Percentiles rank a stretch among this genome's conserved stretches.
Evolutionary conservation across 495 filamentous ascomycete species (phyloP).

Genomic region (Tricharina praecox): DNA sequence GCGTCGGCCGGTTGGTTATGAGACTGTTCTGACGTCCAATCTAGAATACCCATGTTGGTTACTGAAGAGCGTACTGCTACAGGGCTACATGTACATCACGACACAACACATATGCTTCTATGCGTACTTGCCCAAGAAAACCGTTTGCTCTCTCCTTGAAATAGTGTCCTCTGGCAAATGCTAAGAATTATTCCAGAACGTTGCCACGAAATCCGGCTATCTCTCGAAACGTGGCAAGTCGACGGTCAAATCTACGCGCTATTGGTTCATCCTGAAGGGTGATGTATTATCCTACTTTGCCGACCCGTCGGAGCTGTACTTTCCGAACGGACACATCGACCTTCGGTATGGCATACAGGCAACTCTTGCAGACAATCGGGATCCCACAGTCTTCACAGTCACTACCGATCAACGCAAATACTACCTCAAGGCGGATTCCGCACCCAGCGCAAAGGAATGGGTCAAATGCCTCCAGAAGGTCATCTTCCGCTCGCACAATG

Average conservation of each 20-base stretch:
- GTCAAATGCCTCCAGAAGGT: constrained; percentile 85
- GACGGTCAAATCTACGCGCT: constrained; percentile 77
- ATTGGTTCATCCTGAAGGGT: constrained; percentile 92
- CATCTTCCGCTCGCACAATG: constrained; percentile 90
- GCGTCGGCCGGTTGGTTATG: background rate
- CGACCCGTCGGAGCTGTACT: constrained; percentile 72
- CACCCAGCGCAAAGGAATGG: constrained; percentile 86
- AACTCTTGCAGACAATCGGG: constrained; percentile 44
- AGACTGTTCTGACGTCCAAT: background rate
- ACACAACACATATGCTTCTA: constrained; percentile 90
- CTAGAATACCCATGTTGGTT: constrained; percentile 89
- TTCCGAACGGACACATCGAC: constrained; percentile 82
- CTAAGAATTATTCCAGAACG: constrained; percentile 35
- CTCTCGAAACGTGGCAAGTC: constrained; percentile 76
- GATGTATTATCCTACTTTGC: constrained; percentile 90
- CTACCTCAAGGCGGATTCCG: constrained; percentile 78
- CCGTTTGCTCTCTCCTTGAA: constrained; percentile 26
- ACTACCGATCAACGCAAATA: constrained; percentile 70
- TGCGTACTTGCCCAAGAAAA: constrained; percentile 84
- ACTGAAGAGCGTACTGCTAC: constrained; percentile 76
- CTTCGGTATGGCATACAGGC: constrained; percentile 83
- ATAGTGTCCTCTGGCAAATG: background rate
- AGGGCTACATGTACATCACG: constrained; percentile 96
- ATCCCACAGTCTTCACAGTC: constrained; percentile 58
- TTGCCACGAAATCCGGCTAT: constrained; percentile 72